Base-by-base conservation (phyloP, 2,329 filamentous ascomycete species). In the Cytospora schulzeri region DNA sequence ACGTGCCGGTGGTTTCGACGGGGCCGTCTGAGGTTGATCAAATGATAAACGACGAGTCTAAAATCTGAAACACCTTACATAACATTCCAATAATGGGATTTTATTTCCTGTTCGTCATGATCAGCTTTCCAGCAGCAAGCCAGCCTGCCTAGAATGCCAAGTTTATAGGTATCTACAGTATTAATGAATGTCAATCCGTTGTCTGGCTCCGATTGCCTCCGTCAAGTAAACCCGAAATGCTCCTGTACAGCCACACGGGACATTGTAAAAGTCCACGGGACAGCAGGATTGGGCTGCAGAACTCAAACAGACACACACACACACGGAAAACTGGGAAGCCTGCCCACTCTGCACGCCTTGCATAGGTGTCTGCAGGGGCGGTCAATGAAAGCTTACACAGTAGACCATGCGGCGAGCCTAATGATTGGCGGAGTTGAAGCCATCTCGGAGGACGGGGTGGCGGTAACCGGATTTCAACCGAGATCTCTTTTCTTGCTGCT, bases 371-470 rank as follows among this genome's bases (percentile, higher is more conserved):
- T 24, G 31, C 33, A 56, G 54, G 29, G 29, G 19, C 31, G 11
- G 29, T 24, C 54, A 57, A 48, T 57, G n/a, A n/a, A 24, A 48
- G 35, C 29, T n/a, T 55, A n/a, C n/a, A n/a, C n/a, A n/a, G n/a
- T n/a, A 24, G 28, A 22, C 5, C 9, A n/a, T 45, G 7, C 38
- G 38, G 19, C 38, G 38, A n/a, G 38, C 41, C n/a, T 48, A 22
- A 57, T 57, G 17, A 57, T 57, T 57, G 55, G 55, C 38, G 38
- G 55, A 29, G 38, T 19, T 19, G 55, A 19, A 35, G 35, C 50
- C 52, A 60, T 50, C 56, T 55, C 50, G 51, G 56, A 35, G 15
- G 62, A 28, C 51, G 55, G n/a, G 50, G 54, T 55, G 62, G 62
- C 62, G 56, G 62, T 48, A 48, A 35, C 33, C 56, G 35, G 26